Percentiles rank a stretch among this genome's conserved stretches.
These are phyloP conservation scores for Diaporthe eres DNA, from an alignment of 2,329 filamentous ascomycete species.

Conservation along the genomic window DNA sequence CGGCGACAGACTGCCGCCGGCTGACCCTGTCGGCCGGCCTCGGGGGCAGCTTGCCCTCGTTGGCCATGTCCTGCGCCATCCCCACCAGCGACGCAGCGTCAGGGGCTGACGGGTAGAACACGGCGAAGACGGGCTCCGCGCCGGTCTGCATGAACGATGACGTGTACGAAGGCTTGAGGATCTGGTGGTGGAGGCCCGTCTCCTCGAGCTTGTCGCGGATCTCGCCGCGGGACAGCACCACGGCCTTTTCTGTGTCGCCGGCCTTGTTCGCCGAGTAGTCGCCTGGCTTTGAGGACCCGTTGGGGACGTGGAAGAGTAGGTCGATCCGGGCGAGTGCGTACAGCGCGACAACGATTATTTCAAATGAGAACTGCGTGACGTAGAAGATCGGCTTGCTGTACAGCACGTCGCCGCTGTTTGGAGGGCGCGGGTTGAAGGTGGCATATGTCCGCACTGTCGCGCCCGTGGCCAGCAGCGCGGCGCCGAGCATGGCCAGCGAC, in stretches of 20 bases:
- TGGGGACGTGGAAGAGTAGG: conserved; percentile 49
- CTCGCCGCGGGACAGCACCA: conserved; percentile 39
- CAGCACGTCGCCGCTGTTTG: conserved; percentile 46
- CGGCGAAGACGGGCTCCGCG: conserved; percentile 25
- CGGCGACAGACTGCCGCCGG: conserved; percentile 29
- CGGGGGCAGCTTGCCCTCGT: conserved; percentile 28
- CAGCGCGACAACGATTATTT: conserved; percentile 47
- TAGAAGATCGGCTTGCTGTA: conserved; percentile 54
- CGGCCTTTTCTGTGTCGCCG: conserved; percentile 19
- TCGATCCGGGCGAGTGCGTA: conserved; percentile 50
- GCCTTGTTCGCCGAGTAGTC: conserved; percentile 44
- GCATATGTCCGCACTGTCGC: conserved; percentile 46
- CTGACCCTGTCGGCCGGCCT: conserved; percentile 29
- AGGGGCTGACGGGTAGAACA: conserved; percentile 29
- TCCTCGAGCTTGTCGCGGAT: conserved; percentile 41
- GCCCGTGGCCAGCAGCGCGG: conserved; percentile 43
- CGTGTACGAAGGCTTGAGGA: conserved; percentile 36
- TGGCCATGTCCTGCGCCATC: not conserved
- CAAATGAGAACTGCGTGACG: conserved; percentile 52
- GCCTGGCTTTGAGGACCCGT: conserved; percentile 48
- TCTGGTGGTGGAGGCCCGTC: conserved; percentile 42
- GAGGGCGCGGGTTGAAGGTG: conserved; percentile 46
- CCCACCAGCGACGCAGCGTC: conserved; percentile 6
- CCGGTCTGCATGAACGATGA: not conserved
- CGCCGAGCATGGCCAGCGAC: conserved; percentile 46